phyloP scores from a whole-genome alignment of 371 early-diverging fungal genomes.

The Coemansia sp. region DNA sequence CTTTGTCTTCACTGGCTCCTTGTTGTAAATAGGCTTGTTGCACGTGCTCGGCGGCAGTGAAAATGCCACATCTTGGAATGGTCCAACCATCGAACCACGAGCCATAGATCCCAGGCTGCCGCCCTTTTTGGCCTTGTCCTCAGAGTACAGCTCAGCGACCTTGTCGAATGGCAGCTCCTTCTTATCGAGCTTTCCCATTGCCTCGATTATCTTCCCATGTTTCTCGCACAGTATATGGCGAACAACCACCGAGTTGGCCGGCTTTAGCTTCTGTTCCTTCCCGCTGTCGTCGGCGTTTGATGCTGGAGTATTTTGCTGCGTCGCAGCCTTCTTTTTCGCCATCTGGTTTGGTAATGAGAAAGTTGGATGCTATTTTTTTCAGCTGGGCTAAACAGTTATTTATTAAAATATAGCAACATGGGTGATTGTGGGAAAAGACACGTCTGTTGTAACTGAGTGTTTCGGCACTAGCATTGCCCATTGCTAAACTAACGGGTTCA shows the following conservation, averaged over 20 bases:
- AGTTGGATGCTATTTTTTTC: too few species aligned
- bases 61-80: constrained; percentile 92
- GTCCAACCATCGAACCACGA: constrained; percentile 87
- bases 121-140: constrained; percentile 84
- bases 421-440: too few species aligned
- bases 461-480: background rate
- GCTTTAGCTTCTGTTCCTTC: constrained; percentile 66
- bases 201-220: constrained; percentile 67
- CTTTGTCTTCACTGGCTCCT: constrained; percentile 70
- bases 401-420: too few species aligned
- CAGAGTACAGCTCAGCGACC: constrained; percentile 82
- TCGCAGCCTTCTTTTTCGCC: constrained; percentile 31
- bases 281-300: constrained; percentile 7
- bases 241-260: constrained; percentile 68
- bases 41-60: constrained; percentile 71
- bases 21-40: constrained; percentile 70
- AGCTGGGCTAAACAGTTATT: too few species aligned
- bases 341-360: constrained; percentile 3
- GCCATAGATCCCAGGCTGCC: constrained; percentile 83
- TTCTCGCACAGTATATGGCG: constrained; percentile 88
- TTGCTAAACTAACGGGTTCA: background rate
- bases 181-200: constrained; percentile 59
- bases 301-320: background rate
- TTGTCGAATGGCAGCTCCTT: constrained; percentile 63
- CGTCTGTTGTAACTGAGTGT: too few species aligned